These are phyloP conservation scores for Arxiozyma bovina DNA, from an alignment of 1,139 yeast species.

Conservation along the genomic window DNA sequence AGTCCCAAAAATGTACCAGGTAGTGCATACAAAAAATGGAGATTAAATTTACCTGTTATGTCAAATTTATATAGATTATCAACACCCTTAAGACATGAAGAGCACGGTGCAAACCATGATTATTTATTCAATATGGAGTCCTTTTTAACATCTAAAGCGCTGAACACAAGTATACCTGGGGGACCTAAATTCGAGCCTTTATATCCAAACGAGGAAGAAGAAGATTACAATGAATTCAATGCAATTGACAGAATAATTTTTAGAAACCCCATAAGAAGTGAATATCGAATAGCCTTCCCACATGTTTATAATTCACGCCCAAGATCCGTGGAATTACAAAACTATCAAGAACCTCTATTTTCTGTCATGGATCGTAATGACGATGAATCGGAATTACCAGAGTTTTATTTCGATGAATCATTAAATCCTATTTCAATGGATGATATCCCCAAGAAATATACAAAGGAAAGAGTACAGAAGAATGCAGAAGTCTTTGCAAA, in stretches of 20 bases:
- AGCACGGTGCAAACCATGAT: conserved; percentile 47
- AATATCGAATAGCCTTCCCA: conserved; percentile 80
- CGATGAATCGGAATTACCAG: conserved; percentile 46
- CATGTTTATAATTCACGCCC: conserved; percentile 75
- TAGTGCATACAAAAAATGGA: conserved; percentile 64
- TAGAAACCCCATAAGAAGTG: conserved; percentile 68
- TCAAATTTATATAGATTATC: conserved; percentile 58
- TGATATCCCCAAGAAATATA: conserved; percentile 10
- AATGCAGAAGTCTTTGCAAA: conserved; percentile 33
- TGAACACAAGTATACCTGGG: conserved; percentile 81
- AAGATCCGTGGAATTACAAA: conserved; percentile 48
- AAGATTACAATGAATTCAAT: conserved; percentile 84
- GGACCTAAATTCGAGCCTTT: conserved; percentile 95
- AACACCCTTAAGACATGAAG: conserved; percentile 53
- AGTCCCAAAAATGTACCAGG: conserved; percentile 54
- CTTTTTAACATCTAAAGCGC: conserved; percentile 82
- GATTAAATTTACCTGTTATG: conserved; percentile 52
- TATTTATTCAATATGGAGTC: conserved; percentile 70
- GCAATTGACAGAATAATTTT: conserved; percentile 79
- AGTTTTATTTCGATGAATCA: conserved; percentile 46
- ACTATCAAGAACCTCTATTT: conserved; percentile 55
- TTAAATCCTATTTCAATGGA: conserved; percentile 43
- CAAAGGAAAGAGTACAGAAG: conserved; percentile 17
- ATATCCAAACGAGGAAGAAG: conserved; percentile 60
- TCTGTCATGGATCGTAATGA: conserved; percentile 39